phyloP scores from a whole-genome alignment of 768 basidiomycete species.

The Mycena amicta region DNA sequence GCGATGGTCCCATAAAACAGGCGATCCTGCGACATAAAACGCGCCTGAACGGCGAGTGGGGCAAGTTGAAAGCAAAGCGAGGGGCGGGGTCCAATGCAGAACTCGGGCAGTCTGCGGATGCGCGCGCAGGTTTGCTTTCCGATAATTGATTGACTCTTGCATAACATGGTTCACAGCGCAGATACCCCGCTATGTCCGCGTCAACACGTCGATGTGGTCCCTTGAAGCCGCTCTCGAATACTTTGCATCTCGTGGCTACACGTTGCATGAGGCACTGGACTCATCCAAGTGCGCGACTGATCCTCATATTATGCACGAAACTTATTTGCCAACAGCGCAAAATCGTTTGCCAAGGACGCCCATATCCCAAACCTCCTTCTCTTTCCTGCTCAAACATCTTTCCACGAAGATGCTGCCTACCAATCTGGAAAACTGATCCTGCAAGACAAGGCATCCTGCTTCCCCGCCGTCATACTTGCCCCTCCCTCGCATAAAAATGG shows the following conservation, averaged over 20 bases:
- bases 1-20: constrained; percentile 88
- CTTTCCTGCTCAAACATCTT: constrained; percentile 66
- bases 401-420: constrained; percentile 76
- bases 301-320: neutral
- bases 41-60: constrained; percentile 82
- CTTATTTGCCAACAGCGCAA: constrained; percentile 37
- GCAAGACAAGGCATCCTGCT: constrained; percentile 98
- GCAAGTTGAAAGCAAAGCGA: constrained; percentile 77
- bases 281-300: constrained; percentile 44
- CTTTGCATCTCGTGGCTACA: constrained; percentile 60
- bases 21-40: constrained; percentile 89
- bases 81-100: constrained; percentile 68
- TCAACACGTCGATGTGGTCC: constrained; percentile 75
- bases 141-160: neutral
- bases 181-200: constrained; percentile 84
- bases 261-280: constrained; percentile 50
- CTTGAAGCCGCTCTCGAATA: constrained; percentile 62
- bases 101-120: constrained; percentile 62
- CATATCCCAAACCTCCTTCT: constrained; percentile 84
- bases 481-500: constrained; percentile 57
- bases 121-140: constrained; percentile 57
- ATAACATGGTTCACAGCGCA: constrained; percentile 42
- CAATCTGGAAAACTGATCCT: constrained; percentile 81
- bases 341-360: constrained; percentile 68
- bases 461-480: constrained; percentile 86